Evolutionary conservation across 192 early-diverging fungal species (phyloP).

Genomic region (Backusella tarrabulga): DNA sequence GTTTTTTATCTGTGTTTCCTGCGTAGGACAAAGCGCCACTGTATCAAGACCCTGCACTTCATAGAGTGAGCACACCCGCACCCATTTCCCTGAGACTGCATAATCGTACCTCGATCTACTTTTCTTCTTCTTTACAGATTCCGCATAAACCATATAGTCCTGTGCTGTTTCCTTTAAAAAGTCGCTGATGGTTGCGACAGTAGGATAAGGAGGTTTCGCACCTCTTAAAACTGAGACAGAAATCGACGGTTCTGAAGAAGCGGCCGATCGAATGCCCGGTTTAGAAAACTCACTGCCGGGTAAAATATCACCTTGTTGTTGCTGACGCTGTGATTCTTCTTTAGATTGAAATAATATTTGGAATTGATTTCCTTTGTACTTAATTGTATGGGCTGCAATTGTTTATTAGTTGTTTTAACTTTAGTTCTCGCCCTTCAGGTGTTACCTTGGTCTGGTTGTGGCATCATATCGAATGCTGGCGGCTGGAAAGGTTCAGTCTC

Average conservation of each 20-base stretch:
- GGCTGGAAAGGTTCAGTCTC: slow-evolving; percentile 23
- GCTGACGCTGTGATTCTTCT: background rate
- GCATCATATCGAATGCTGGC: slow-evolving; percentile 31
- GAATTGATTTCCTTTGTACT: background rate
- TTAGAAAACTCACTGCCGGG: slow-evolving; percentile 8
- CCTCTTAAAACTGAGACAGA: background rate
- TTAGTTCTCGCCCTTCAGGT: background rate
- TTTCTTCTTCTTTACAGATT: slow-evolving; percentile 13
- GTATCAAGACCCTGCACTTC: slow-evolving; percentile 45
- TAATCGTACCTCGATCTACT: slow-evolving; percentile 27
- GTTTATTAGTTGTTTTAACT: background rate
- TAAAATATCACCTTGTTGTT: background rate
- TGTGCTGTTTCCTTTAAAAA: slow-evolving; percentile 17
- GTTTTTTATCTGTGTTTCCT: slow-evolving; percentile 45
- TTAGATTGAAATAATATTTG: background rate
- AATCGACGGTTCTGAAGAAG: background rate
- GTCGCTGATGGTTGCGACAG: slow-evolving; percentile 13
- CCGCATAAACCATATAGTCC: slow-evolving; percentile 21
- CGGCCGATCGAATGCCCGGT: background rate
- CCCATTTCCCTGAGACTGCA: slow-evolving; percentile 25
- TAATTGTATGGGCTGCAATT: background rate
- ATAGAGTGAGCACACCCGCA: slow-evolving; percentile 16
- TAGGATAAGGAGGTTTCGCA: background rate
- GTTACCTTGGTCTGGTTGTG: slow-evolving; percentile 33
- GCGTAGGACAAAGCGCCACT: slow-evolving; percentile 50